Evolutionary conservation across 2,329 filamentous ascomycete species (phyloP), one percentile per base, ranked within the genome.

Genomic region (Ascocoryne sarcoides): DNA sequence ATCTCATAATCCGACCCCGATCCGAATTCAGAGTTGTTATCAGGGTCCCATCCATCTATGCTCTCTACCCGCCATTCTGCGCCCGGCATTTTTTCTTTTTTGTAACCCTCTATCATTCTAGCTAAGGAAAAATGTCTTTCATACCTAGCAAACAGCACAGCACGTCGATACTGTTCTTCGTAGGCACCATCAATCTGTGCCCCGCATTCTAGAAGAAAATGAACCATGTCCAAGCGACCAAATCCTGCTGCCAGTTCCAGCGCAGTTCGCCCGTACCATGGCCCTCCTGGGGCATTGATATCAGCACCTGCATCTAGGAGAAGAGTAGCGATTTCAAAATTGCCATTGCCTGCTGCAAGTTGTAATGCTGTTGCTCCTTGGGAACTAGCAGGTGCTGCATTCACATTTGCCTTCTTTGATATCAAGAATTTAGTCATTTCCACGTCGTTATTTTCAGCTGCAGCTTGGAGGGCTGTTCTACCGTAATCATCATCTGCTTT

Each of bases 101-200:
- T n/a, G n/a, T n/a, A n/a, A n/a, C n/a, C n/a, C n/a, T n/a, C n/a
- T n/a, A n/a, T n/a, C n/a, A n/a, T n/a, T n/a, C n/a, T n/a, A n/a
- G n/a, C n/a, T n/a, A n/a, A n/a, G n/a, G n/a, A n/a, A n/a, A n/a
- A n/a, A n/a, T n/a, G n/a, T n/a, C n/a, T n/a, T n/a, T n/a, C n/a
- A n/a, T n/a, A n/a, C n/a, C n/a, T n/a, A n/a, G 58, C 28, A 4
- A 31, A 12, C 29, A 12, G n/a, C 12, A 31, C 29, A 14, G 29
- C 29, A n/a, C 12, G 29, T 12, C n/a, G n/a, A 12, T 31, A 31
- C 16, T 31, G 4, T 4, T 5, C 12, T n/a, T 12, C 12, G 16
- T 31, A n/a, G 16, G n/a, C 29, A 12, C 12, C 29, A 5, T 31
- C 29, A 14, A 15, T 5, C 12, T 14, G 12, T 12, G 29, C 29